These are phyloP conservation scores for Colletotrichum ledebouriae DNA, from an alignment of 2,329 filamentous ascomycete genomes.

Conservation along the genomic window DNA sequence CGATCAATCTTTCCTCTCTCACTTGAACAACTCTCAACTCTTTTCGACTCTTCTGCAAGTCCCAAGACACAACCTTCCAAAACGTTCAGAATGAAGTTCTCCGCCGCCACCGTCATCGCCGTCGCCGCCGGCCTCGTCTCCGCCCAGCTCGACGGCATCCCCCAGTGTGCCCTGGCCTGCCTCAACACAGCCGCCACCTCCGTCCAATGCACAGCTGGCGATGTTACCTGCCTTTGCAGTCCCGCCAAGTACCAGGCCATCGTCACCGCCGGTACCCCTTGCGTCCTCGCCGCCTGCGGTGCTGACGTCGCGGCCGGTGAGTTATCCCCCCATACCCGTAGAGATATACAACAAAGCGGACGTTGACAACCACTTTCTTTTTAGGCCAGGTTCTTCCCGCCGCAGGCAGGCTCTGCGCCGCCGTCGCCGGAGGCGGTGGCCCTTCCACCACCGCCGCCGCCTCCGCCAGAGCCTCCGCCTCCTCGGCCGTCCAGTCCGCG, in stretches of 20 bases:
- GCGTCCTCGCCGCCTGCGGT: conserved; percentile 32
- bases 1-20: background rate
- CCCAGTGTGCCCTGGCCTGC: conserved; percentile 27
- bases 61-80: conserved; percentile 5
- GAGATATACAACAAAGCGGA: background rate
- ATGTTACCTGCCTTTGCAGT: conserved; percentile 28
- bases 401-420: conserved; percentile 20
- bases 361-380: background rate
- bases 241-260: conserved; percentile 34
- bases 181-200: conserved; percentile 27
- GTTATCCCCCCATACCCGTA: too few relatives aligned
- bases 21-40: conserved; percentile 1
- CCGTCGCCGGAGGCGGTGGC: conserved; percentile 15
- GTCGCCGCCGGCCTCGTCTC: conserved; percentile 37
- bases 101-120: conserved; percentile 33
- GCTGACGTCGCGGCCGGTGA: conserved; percentile 27
- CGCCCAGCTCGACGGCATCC: conserved; percentile 35
- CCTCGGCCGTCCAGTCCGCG: conserved; percentile 3
- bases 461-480: background rate
- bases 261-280: conserved; percentile 17
- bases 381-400: conserved; percentile 38
- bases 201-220: conserved; percentile 6
- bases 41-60: background rate
- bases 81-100: conserved; percentile 39
- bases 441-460: background rate